These are phyloP conservation scores for Grosmannia huntii DNA, from an alignment of 2,329 filamentous ascomycete species.

Conservation along the genomic window DNA sequence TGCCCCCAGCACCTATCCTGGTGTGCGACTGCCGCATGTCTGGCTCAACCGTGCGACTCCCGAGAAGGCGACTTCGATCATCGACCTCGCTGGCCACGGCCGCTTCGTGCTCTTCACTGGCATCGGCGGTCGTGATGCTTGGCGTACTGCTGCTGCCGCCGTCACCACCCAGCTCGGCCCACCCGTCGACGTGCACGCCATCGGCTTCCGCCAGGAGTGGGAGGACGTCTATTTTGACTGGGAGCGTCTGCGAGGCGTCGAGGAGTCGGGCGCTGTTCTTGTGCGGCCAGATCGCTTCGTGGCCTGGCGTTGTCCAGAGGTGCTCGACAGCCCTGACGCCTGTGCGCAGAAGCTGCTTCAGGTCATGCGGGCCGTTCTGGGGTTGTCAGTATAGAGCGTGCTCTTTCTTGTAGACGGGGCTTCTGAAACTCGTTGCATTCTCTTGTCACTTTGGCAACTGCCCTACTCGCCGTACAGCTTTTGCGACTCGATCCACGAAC, in stretches of 20 bases:
- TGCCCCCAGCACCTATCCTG: slow-evolving; percentile 41
- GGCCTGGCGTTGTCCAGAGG: slow-evolving; percentile 28
- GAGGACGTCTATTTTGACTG: slow-evolving; percentile 52
- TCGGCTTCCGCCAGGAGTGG: slow-evolving; percentile 46
- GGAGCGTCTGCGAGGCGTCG: slow-evolving; percentile 37
- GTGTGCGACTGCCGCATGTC: slow-evolving; percentile 45
- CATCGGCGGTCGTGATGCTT: slow-evolving; percentile 40
- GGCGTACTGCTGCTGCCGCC: slow-evolving; percentile 34
- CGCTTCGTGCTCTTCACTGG: slow-evolving; percentile 38
- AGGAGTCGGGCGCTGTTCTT: slow-evolving; percentile 44
- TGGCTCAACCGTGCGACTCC: slow-evolving; percentile 43
- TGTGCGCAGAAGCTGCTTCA: slow-evolving; percentile 4
- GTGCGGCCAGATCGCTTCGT: slow-evolving; percentile 47
- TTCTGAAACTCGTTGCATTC: no score
- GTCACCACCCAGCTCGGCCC: slow-evolving; percentile 28
- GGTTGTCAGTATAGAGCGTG: no score
- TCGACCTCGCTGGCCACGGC: slow-evolving; percentile 46
- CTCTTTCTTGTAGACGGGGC: no score
- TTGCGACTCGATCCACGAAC: slow-evolving; percentile 42
- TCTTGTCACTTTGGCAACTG: no score
- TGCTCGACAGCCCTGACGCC: slow-evolving; percentile 6
- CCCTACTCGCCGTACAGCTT: slow-evolving; percentile 32
- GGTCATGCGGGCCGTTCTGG: slow-evolving; percentile 6
- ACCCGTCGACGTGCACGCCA: slow-evolving; percentile 32
- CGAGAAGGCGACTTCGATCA: slow-evolving; percentile 34